Conservation (phyloP, 1,284 basidiomycete species). For the Violaceomyces palustris region DNA sequence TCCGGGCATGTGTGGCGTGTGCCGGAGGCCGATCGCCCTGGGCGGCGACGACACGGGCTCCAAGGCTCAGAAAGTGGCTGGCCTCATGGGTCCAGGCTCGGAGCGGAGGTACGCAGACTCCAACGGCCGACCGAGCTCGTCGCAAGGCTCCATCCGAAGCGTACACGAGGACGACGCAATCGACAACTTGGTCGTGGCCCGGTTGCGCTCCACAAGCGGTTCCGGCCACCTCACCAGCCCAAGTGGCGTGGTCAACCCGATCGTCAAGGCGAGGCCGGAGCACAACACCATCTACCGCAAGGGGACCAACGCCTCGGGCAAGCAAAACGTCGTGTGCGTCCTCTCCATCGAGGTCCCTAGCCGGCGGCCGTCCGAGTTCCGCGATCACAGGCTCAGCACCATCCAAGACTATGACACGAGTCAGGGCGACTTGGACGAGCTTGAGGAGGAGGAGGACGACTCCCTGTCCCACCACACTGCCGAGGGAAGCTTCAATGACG, state of each 20-base stretch:
- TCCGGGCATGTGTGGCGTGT: slow-evolving; percentile 92
- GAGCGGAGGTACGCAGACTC: no score
- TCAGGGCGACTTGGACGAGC: slow-evolving; percentile 2
- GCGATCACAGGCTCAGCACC: slow-evolving; percentile 30
- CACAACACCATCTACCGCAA: slow-evolving; percentile 71
- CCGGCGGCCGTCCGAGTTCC: slow-evolving; percentile 56
- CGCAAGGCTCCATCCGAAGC: no score
- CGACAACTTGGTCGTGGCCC: no score
- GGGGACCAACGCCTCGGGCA: slow-evolving; percentile 54
- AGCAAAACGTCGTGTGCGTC: slow-evolving; percentile 77
- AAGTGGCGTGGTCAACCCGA: slow-evolving; percentile 71
- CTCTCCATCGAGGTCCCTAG: slow-evolving; percentile 80
- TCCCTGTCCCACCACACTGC: no score
- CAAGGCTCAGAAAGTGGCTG: slow-evolving; percentile 50
- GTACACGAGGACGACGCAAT: no score
- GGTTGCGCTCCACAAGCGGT: no score
- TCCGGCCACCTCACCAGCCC: no score
- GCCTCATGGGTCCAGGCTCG: slow-evolving; percentile 9
- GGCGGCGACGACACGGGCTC: slow-evolving; percentile 66
- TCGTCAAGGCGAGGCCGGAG: slow-evolving; percentile 81
- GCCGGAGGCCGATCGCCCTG: slow-evolving; percentile 87
- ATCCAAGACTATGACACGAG: no score
- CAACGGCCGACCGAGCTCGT: no score
- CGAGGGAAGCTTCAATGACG: no score
- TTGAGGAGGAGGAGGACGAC: slow-evolving; percentile 17